Conservation (phyloP, 768 basidiomycete genomes). For the Lactifluus rugatus region DNA sequence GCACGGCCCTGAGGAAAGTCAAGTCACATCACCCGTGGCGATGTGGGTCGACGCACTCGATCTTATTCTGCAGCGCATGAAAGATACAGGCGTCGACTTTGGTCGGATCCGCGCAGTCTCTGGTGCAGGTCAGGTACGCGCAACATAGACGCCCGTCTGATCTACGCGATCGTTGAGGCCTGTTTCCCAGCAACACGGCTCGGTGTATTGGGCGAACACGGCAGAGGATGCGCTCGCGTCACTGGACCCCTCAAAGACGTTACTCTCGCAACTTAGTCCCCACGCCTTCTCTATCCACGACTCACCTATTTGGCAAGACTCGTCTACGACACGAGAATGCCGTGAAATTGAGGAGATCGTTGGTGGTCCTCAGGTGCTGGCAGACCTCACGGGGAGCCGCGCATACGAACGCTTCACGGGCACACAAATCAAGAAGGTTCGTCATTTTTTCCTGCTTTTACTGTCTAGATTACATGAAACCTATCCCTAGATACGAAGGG, state of each 20-base stretch:
- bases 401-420: conserved; percentile 88
- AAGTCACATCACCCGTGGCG: conserved; percentile 69
- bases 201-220: conserved; percentile 66
- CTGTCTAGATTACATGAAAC: neutral
- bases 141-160: neutral
- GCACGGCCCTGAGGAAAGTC: conserved; percentile 52
- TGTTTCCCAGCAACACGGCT: conserved; percentile 65
- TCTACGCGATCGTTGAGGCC: neutral
- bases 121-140: conserved; percentile 65
- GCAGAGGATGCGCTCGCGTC: conserved; percentile 43
- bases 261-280: conserved; percentile 51
- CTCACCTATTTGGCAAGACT: conserved; percentile 89
- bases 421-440: conserved; percentile 68
- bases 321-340: conserved; percentile 73
- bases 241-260: conserved; percentile 40
- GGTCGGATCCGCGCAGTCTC: conserved; percentile 52
- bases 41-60: conserved; percentile 88
- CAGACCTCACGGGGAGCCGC: conserved; percentile 69
- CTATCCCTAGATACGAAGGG: conserved; percentile 42
- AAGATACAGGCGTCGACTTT: conserved; percentile 49
- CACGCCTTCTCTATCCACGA: conserved; percentile 56
- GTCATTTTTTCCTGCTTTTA: conserved; percentile 14
- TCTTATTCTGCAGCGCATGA: conserved; percentile 55
- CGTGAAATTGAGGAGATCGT: conserved; percentile 51
- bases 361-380: conserved; percentile 62